phyloP scores from a whole-genome alignment of 2,329 filamentous ascomycete genomes.

The Cladophialophora chaetospira region DNA sequence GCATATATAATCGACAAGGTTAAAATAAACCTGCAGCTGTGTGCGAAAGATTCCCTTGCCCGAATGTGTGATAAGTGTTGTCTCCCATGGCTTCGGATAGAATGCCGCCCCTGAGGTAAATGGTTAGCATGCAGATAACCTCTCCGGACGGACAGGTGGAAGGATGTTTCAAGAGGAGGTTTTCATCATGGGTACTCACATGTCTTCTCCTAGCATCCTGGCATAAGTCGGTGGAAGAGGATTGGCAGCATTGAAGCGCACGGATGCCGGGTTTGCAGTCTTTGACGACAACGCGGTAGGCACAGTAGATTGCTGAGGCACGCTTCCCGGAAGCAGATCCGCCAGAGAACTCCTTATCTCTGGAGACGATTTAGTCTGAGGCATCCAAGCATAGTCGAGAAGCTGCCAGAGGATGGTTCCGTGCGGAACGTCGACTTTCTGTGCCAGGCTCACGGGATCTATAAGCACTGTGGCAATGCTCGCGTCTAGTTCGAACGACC shows the following conservation, averaged over 20 bases:
- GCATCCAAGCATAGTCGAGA: constrained; percentile 19
- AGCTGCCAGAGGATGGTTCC: constrained; percentile 16
- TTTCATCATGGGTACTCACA: not conserved
- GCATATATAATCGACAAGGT: too few species aligned
- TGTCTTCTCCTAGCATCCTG: constrained; percentile 17
- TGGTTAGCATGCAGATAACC: not conserved
- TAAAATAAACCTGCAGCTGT: not conserved
- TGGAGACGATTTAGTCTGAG: not conserved
- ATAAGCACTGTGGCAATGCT: constrained; percentile 5
- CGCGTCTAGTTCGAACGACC: constrained; percentile 4
- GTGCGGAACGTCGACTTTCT: constrained; percentile 9
- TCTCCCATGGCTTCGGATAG: constrained; percentile 12
- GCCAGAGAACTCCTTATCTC: constrained; percentile 1
- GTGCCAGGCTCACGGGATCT: constrained; percentile 5
- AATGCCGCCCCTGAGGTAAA: not conserved
- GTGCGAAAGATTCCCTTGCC: not conserved
- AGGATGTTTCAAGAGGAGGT: not conserved
- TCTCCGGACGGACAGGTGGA: not conserved
- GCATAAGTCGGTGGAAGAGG: constrained; percentile 9
- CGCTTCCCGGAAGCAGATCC: constrained; percentile 7
- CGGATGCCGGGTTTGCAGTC: not conserved
- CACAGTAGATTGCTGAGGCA: not conserved
- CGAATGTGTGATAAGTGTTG: not conserved
- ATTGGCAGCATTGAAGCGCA: not conserved
- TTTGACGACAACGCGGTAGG: not conserved